Conservation (phyloP, 441 rosid species). For the Mallotus repandus region DNA sequence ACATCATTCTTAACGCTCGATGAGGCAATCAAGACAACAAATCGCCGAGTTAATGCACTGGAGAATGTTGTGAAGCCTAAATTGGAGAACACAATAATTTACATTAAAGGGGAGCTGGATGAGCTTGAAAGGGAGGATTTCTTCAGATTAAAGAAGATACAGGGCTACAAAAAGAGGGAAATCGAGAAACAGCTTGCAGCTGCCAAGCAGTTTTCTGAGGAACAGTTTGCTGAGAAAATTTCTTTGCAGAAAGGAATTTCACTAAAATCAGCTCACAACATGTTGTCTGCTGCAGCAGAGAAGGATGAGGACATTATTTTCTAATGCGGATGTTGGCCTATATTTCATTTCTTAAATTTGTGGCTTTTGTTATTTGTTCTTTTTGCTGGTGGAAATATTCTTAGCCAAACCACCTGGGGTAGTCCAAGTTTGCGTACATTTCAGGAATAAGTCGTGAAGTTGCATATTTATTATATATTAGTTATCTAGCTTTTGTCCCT, state of each 20-base stretch:
- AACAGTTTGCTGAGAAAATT: constrained; percentile 58
- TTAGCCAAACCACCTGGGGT: neutral
- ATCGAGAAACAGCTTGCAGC: constrained; percentile 53
- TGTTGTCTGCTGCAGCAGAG: constrained; percentile 52
- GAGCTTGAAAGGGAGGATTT: constrained; percentile 94
- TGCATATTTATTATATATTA: constrained; percentile 10
- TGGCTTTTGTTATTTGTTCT: constrained; percentile 17
- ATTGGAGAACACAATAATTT: constrained; percentile 73
- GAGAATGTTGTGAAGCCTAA: constrained; percentile 92
- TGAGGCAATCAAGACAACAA: constrained; percentile 91
- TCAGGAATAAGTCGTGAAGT: neutral
- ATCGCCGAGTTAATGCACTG: constrained; percentile 88
- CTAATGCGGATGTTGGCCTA: constrained; percentile 38
- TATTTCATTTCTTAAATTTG: constrained; percentile 15
- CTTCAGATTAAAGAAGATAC: constrained; percentile 90
- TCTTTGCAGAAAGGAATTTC: constrained; percentile 68
- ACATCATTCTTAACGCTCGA: constrained; percentile 87
- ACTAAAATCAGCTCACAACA: constrained; percentile 49
- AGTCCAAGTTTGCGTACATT: neutral
- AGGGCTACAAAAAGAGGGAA: constrained; percentile 83
- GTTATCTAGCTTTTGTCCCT: no score
- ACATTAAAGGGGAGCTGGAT: constrained; percentile 88
- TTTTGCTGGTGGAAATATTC: neutral
- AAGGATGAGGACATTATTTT: constrained; percentile 83
- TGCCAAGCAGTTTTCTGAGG: constrained; percentile 63